Evolutionary conservation across 805 yeast genomes (phyloP), one percentile per base, ranked within the genome.

Genomic region (Ogataea salicorniae): DNA sequence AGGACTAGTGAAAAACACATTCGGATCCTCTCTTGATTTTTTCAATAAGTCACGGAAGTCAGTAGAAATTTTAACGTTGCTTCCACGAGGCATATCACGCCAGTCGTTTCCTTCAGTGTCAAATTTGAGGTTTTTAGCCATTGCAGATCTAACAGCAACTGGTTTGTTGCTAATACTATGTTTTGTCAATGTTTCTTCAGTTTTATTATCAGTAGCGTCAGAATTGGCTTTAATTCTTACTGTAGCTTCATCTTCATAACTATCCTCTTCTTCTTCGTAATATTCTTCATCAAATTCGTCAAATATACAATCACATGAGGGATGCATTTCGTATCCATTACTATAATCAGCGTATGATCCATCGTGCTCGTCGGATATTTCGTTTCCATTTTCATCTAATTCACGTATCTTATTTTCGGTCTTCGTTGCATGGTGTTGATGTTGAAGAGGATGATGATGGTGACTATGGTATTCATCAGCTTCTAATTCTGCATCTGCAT

Each of bases 71-170:
- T 66, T 63, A 13, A 66, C 62, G 58, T 84, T 84, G 1, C 69
- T 69, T 3, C 80, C 87, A 43, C 89, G 67, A 3, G 87, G 84
- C 13, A 82, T 70, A 61, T 83, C 90, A 55, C 89, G 67, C 87
- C 90, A 83, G 64, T 84, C 90, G 34, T 78, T 69, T 0, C 87
- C 88, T 41, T 71, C 61, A 26, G 77, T 74, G 59, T 81, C 87
- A 60, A 79, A 76, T 42, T 77, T 80, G 36, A 77, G 65, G 4
- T 52, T 53, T 14, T 54, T 52, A 1, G 66, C 59, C 2, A 57
- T 51, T 9, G 58, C 49, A 4, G 72, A 60, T 51, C 77, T 58
- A 1, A 68, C 63, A 1, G 76, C 74, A 4, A 39, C 5, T n/a
- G 26, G 23, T 8, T 26, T 26, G 13, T 26, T 26, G 31, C 41